Evolutionary conservation across 2,329 filamentous ascomycete genomes (phyloP).

Genomic region (Didymella exigua): DNA sequence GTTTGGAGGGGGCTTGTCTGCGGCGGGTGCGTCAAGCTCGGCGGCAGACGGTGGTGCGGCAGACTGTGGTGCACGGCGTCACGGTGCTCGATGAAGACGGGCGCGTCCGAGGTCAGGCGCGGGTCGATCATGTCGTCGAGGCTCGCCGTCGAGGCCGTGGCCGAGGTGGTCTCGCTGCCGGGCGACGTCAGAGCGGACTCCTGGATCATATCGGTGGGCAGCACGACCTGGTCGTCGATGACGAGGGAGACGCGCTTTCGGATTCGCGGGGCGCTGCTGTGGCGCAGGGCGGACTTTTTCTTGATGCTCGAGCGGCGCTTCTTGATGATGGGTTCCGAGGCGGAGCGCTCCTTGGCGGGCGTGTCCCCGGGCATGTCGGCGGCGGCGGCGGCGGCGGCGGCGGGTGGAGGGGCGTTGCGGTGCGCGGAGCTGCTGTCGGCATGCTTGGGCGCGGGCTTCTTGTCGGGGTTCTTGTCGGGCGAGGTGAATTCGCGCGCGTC

Average conservation of each 20-base stretch:
- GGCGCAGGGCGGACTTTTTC: conserved; percentile 45
- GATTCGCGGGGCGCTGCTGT: conserved; percentile 27
- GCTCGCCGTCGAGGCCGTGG: conserved; percentile 38
- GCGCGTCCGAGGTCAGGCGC: conserved; percentile 28
- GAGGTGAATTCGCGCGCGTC: conserved; percentile 36
- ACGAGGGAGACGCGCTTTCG: conserved; percentile 46
- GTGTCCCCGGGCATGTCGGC: conserved; percentile 13
- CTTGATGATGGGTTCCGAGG: conserved; percentile 26
- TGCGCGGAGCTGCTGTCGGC: conserved; percentile 5
- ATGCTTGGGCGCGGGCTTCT: conserved; percentile 14
- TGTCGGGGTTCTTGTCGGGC: conserved; percentile 26
- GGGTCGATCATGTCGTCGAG: conserved; percentile 45
- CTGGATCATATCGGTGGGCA: conserved; percentile 42
- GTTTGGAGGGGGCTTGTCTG: conserved; percentile 30
- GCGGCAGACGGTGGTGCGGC: conserved; percentile 7
- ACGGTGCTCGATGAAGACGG: conserved; percentile 25
- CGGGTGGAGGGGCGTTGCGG: conserved; percentile 22
- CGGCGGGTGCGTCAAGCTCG: conserved; percentile 25
- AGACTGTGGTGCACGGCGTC: conserved; percentile 43
- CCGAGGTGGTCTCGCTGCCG: conserved; percentile 38
- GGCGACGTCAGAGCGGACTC: conserved; percentile 37
- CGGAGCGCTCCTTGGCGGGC: conserved; percentile 18
- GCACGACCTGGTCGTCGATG: conserved; percentile 48
- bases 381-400: conserved; percentile 23
- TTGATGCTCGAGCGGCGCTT: conserved; percentile 37